Evolutionary conservation across 805 yeast species (phyloP).

Genomic region (Myxozyma lipomycoides): DNA sequence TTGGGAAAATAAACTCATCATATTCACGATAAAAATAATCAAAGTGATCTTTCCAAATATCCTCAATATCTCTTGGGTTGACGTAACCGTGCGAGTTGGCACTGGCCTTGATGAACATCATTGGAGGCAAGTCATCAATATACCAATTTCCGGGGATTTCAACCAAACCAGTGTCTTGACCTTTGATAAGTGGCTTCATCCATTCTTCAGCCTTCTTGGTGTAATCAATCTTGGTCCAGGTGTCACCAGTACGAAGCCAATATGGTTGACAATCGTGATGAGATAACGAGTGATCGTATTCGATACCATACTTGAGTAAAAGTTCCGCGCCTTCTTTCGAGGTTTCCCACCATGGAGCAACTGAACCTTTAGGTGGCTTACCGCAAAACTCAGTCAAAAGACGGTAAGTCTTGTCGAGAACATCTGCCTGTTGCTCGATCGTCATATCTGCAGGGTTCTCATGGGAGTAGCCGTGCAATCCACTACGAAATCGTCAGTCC

Average conservation of each 20-base stretch:
- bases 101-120: conserved; percentile 39
- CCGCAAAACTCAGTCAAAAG: conserved; percentile 39
- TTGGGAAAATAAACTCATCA: conserved; percentile 41
- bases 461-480: conserved; percentile 41
- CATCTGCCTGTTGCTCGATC: conserved; percentile 39
- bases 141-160: conserved; percentile 43
- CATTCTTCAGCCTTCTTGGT: conserved; percentile 38
- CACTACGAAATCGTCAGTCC: conserved; percentile 24
- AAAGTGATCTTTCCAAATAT: conserved; percentile 42
- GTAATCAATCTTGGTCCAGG: conserved; percentile 41
- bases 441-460: conserved; percentile 41
- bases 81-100: conserved; percentile 40
- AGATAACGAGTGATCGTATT: conserved; percentile 40
- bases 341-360: conserved; percentile 44
- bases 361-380: conserved; percentile 39
- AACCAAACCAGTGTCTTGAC: conserved; percentile 39
- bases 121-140: conserved; percentile 42
- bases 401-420: conserved; percentile 37
- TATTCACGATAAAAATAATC: conserved; percentile 41
- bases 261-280: conserved; percentile 41
- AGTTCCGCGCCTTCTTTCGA: conserved; percentile 38
- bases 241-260: conserved; percentile 40
- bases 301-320: conserved; percentile 39
- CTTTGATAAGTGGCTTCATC: conserved; percentile 40
- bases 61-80: conserved; percentile 40